Evolutionary conservation across 1,284 basidiomycete species (phyloP).

Genomic region (Polyporus tsugae): DNA sequence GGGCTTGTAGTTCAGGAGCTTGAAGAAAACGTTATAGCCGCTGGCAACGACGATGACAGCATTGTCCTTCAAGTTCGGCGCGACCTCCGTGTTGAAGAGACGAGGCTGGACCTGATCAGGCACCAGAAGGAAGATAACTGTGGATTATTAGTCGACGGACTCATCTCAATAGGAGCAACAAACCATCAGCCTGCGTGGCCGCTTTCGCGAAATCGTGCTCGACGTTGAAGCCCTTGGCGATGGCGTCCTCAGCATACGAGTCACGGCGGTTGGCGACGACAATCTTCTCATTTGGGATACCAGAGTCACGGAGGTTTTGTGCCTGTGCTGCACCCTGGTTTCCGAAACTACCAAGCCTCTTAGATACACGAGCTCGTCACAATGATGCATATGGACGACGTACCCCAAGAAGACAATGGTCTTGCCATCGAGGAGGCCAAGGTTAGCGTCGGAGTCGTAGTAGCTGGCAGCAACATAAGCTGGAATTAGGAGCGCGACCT

Average conservation of each 20-base stretch:
- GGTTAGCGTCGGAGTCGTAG: slow-evolving; percentile 67
- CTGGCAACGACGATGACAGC: slow-evolving; percentile 66
- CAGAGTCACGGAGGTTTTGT: slow-evolving; percentile 70
- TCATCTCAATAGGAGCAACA: slow-evolving; percentile 16
- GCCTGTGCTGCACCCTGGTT: slow-evolving; percentile 75
- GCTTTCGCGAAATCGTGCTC: slow-evolving; percentile 66
- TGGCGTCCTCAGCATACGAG: slow-evolving; percentile 64
- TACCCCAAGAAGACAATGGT: slow-evolving; percentile 70
- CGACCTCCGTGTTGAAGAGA: slow-evolving; percentile 64
- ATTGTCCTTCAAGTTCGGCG: slow-evolving; percentile 57
- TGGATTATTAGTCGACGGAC: neutral
- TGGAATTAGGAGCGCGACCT: slow-evolving; percentile 12
- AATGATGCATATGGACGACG: slow-evolving; percentile 14
- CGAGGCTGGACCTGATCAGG: slow-evolving; percentile 71
- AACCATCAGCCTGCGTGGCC: slow-evolving; percentile 62
- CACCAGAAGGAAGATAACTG: slow-evolving; percentile 67
- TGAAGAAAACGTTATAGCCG: slow-evolving; percentile 72
- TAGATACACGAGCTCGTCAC: neutral
- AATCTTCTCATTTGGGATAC: slow-evolving; percentile 67
- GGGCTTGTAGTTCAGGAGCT: slow-evolving; percentile 60
- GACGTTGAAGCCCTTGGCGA: slow-evolving; percentile 62
- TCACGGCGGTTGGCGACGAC: slow-evolving; percentile 67
- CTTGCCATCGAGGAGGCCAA: slow-evolving; percentile 55
- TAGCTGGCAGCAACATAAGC: slow-evolving; percentile 48
- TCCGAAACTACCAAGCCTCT: slow-evolving; percentile 54